Conservation (phyloP, 2,329 filamentous ascomycete species). For the Pseudopithomyces maydicus region DNA sequence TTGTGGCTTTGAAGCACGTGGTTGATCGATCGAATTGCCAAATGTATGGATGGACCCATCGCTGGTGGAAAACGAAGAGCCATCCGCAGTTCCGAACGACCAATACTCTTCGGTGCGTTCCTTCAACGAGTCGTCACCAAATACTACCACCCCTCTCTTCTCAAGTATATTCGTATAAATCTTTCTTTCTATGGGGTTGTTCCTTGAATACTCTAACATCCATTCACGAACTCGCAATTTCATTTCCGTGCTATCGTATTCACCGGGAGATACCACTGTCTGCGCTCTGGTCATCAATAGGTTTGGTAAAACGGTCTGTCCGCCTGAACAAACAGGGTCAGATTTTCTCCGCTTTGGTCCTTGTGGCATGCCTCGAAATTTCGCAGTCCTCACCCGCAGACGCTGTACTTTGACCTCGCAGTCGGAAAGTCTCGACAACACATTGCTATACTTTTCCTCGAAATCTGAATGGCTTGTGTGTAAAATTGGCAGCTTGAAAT, state of each 20-base stretch:
- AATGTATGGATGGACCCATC: neutral
- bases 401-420: constrained; percentile 13
- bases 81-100: neutral
- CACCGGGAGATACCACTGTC: neutral
- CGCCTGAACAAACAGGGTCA: neutral
- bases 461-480: neutral
- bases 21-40: neutral
- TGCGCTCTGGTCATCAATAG: neutral
- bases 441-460: neutral
- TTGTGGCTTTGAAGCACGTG: neutral
- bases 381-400: neutral
- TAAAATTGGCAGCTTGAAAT: neutral
- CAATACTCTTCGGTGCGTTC: constrained; percentile 5
- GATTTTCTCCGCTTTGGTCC: constrained; percentile 1
- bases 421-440: constrained; percentile 7
- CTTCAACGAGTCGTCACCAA: neutral
- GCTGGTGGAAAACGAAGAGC: neutral
- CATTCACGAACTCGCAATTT: constrained; percentile 9
- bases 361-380: neutral
- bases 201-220: constrained; percentile 9
- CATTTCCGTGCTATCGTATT: neutral
- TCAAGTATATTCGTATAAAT: constrained; percentile 7
- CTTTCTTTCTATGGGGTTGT: constrained; percentile 10
- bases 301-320: neutral
- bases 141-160: neutral